Evolutionary conservation across 1,284 basidiomycete genomes (phyloP).

Genomic region (Peniophora sp.): DNA sequence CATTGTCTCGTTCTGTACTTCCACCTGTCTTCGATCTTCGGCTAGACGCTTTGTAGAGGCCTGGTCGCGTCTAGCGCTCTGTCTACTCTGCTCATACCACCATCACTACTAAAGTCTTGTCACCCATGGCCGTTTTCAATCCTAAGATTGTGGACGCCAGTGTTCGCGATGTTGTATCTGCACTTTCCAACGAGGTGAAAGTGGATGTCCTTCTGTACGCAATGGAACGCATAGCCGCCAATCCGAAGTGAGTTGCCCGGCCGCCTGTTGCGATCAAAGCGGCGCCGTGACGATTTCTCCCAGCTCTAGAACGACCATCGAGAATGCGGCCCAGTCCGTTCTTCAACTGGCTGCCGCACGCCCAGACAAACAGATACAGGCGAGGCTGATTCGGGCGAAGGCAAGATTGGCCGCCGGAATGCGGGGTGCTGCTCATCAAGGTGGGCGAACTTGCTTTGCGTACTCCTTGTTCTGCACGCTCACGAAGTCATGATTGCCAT

Average conservation of each 20-base stretch:
- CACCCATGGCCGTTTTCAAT: slow-evolving; percentile 57
- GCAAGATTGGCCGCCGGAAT: slow-evolving; percentile 51
- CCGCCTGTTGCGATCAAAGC: slow-evolving; percentile 1
- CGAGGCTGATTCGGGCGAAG: slow-evolving; percentile 56
- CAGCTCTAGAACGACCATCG: slow-evolving; percentile 56
- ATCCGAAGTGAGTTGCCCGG: slow-evolving; percentile 16
- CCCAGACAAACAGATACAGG: slow-evolving; percentile 46
- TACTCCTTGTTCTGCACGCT: not conserved
- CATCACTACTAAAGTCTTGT: not conserved
- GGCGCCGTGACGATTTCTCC: slow-evolving; percentile 1
- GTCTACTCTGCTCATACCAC: too few species aligned
- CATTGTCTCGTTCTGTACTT: too few species aligned
- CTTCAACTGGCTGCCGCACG: slow-evolving; percentile 48
- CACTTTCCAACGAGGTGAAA: slow-evolving; percentile 54
- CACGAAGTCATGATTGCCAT: not conserved
- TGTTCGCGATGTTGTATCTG: slow-evolving; percentile 53
- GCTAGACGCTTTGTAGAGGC: too few species aligned
- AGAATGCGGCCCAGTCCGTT: slow-evolving; percentile 68
- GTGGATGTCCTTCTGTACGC: slow-evolving; percentile 58
- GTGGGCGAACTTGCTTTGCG: slow-evolving; percentile 23
- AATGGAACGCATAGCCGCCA: slow-evolving; percentile 38
- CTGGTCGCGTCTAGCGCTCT: too few species aligned
- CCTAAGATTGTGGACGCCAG: slow-evolving; percentile 65
- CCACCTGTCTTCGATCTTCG: too few species aligned
- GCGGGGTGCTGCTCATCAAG: slow-evolving; percentile 57